These are phyloP conservation scores for Boechera retrofracta DNA, from an alignment of 345 rosid genomes.

Conservation along the genomic window DNA sequence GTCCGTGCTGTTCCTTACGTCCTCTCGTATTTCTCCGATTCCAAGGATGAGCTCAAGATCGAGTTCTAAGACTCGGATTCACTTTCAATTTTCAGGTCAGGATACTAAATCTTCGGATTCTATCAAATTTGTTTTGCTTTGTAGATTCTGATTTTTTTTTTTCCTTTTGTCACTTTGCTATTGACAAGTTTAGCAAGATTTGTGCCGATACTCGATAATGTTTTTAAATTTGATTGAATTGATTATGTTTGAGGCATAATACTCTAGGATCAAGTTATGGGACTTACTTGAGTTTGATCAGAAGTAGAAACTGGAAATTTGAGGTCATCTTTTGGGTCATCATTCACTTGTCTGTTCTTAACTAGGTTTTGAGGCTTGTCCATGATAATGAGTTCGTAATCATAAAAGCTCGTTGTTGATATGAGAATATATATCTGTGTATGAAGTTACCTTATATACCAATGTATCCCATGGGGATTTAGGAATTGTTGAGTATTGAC, in stretches of 20 bases:
- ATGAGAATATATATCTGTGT: neutral
- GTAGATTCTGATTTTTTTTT: neutral
- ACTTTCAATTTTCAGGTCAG: slow-evolving; percentile 8
- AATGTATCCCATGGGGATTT: neutral
- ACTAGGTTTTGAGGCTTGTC: neutral
- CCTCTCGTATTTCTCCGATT: slow-evolving; percentile 66
- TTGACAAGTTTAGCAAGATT: too few relatives aligned
- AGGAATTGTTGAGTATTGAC: neutral
- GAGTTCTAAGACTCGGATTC: slow-evolving; percentile 51
- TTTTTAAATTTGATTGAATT: neutral
- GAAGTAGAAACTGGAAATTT: slow-evolving; percentile 7
- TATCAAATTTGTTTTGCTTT: neutral
- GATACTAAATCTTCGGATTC: neutral
- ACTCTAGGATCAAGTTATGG: neutral
- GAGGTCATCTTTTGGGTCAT: neutral
- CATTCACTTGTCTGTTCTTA: neutral
- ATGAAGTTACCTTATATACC: neutral
- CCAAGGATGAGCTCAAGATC: slow-evolving; percentile 81
- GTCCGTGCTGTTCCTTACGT: slow-evolving; percentile 74
- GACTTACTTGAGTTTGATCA: neutral
- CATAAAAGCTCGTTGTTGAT: neutral
- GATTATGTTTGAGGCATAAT: neutral
- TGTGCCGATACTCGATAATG: too few relatives aligned
- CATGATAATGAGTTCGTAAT: too few relatives aligned
- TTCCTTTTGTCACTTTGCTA: too few relatives aligned